phyloP scores from a whole-genome alignment of 2,329 filamentous ascomycete species.

The Fonsecaea erecta region DNA sequence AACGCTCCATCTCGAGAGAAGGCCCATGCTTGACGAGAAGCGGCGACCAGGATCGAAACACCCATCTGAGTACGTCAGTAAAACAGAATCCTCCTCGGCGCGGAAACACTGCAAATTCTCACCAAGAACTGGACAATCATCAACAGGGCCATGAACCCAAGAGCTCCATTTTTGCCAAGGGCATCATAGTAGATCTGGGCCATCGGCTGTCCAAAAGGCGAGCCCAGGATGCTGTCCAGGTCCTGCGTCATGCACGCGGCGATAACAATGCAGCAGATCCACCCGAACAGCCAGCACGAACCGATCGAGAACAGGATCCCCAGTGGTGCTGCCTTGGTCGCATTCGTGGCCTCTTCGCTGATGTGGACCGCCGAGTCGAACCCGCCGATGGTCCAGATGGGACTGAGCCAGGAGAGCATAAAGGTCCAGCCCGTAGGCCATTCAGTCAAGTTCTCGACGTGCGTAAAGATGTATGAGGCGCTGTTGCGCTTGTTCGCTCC shows the following conservation, averaged over 20 bases:
- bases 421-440: conserved; percentile 65
- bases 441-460: conserved; percentile 61
- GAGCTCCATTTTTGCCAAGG: conserved; percentile 51
- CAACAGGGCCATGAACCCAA: conserved; percentile 63
- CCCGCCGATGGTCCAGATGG: conserved; percentile 64
- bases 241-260: conserved; percentile 62
- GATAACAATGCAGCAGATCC: conserved; percentile 62
- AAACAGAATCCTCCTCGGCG: not conserved
- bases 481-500: conserved; percentile 51
- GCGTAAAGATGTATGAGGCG: conserved; percentile 59
- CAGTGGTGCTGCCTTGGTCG: conserved; percentile 62
- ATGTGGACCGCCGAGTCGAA: conserved; percentile 61
- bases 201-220: conserved; percentile 64
- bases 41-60: conserved; percentile 55
- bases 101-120: conserved; percentile 44
- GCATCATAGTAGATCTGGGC: conserved; percentile 46
- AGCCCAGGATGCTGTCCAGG: conserved; percentile 54
- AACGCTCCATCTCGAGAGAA: conserved; percentile 67
- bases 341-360: conserved; percentile 65
- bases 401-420: conserved; percentile 64
- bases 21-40: conserved; percentile 66
- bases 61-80: conserved; percentile 25
- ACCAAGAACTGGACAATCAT: conserved; percentile 68
- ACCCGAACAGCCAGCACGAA: conserved; percentile 62
- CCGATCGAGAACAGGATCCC: conserved; percentile 65